These are phyloP conservation scores for Lactarius deliciosus DNA, from an alignment of 768 basidiomycete species.

Conservation along the genomic window DNA sequence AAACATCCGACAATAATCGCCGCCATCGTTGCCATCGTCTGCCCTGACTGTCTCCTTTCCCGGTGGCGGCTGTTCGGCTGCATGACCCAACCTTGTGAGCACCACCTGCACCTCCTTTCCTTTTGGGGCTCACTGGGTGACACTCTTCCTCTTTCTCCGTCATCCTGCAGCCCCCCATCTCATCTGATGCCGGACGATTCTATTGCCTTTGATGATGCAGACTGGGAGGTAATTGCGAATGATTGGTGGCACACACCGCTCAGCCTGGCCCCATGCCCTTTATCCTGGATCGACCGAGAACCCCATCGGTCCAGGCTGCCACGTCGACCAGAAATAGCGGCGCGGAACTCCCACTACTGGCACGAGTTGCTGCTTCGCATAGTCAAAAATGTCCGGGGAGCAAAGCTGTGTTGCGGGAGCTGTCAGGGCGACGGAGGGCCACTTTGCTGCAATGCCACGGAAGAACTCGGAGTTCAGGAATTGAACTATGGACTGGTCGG, in stretches of 20 bases:
- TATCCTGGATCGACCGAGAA: constrained; percentile 24
- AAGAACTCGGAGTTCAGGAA: constrained; percentile 17
- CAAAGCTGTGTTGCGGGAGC: constrained; percentile 19
- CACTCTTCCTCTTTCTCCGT: constrained; percentile 26
- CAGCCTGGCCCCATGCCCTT: constrained; percentile 17
- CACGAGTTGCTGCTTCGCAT: constrained; percentile 21
- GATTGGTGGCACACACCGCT: constrained; percentile 30
- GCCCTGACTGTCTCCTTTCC: constrained; percentile 21
- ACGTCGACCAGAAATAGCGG: constrained; percentile 16
- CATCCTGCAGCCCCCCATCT: constrained; percentile 16
- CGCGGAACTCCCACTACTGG: constrained; percentile 18
- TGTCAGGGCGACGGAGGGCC: constrained; percentile 19
- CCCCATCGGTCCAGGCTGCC: constrained; percentile 6
- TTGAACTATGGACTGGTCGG: constrained; percentile 23
- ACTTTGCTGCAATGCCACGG: constrained; percentile 14
- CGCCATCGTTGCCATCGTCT: constrained; percentile 14
- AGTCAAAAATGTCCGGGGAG: constrained; percentile 5
- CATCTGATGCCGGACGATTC: constrained; percentile 27
- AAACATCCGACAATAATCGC: constrained; percentile 8
- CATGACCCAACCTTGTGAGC: constrained; percentile 27
- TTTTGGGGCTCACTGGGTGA: constrained; percentile 24
- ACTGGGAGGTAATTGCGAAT: constrained; percentile 28
- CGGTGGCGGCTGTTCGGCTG: constrained; percentile 27
- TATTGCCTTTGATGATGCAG: constrained; percentile 24
- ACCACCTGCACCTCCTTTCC: constrained; percentile 26